These are phyloP conservation scores for Hypomontagnella submonticulosa DNA, from an alignment of 495 filamentous ascomycete genomes.

Conservation along the genomic window DNA sequence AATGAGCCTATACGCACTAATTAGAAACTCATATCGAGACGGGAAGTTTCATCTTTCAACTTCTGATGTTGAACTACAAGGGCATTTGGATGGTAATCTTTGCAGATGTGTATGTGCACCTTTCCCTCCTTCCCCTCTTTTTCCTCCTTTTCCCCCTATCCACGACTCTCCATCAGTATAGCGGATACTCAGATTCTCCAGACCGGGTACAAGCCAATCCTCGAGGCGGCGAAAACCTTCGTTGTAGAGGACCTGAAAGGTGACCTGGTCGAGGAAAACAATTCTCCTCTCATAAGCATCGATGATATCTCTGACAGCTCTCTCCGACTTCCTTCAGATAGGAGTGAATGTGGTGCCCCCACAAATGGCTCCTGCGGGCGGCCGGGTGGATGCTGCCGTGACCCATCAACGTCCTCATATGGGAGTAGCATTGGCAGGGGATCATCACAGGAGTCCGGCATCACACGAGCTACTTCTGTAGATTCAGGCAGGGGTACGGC, in stretches of 20 bases:
- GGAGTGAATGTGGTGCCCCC: slow-evolving; percentile 62
- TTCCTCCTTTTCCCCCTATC: not conserved
- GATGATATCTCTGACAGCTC: slow-evolving; percentile 51
- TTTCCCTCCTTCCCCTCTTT: not conserved
- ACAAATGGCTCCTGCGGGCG: slow-evolving; percentile 55
- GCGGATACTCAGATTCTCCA: slow-evolving; percentile 17
- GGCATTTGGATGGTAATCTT: slow-evolving; percentile 85
- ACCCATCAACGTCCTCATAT: slow-evolving; percentile 46
- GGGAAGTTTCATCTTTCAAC: slow-evolving; percentile 44
- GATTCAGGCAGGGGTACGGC: slow-evolving; percentile 59
- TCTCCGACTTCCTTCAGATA: slow-evolving; percentile 57
- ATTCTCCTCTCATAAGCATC: slow-evolving; percentile 64
- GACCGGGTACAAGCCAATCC: slow-evolving; percentile 85
- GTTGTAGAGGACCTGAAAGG: slow-evolving; percentile 59
- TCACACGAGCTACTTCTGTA: slow-evolving; percentile 27
- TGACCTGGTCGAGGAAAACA: slow-evolving; percentile 48
- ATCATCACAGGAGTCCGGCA: slow-evolving; percentile 23
- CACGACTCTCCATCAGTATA: not conserved
- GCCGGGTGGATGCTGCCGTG: slow-evolving; percentile 57
- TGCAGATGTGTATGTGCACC: slow-evolving; percentile 69
- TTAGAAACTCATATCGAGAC: slow-evolving; percentile 70
- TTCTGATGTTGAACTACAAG: slow-evolving; percentile 71
- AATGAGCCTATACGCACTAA: slow-evolving; percentile 85
- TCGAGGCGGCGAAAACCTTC: slow-evolving; percentile 80
- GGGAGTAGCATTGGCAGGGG: slow-evolving; percentile 11